These are phyloP conservation scores for Aspergillus steynii DNA, from an alignment of 495 filamentous ascomycete genomes.

Conservation along the genomic window DNA sequence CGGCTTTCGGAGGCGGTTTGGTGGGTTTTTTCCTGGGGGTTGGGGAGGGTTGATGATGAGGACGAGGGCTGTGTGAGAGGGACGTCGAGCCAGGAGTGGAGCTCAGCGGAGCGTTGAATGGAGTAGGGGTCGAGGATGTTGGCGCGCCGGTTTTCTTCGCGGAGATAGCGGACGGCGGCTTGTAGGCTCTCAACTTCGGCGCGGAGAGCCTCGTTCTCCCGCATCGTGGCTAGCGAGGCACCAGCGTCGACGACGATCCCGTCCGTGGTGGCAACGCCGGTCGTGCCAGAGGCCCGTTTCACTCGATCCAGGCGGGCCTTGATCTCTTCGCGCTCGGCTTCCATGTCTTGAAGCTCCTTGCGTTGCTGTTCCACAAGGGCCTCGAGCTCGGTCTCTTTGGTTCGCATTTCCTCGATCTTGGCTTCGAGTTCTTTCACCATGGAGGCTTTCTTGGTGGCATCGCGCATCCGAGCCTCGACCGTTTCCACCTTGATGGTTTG, in stretches of 20 bases:
- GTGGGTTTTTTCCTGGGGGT: slow-evolving; percentile 52
- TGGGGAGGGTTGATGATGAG: slow-evolving; percentile 14
- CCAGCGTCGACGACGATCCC: slow-evolving; percentile 47
- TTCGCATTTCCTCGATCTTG: slow-evolving; percentile 64
- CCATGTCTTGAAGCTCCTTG: slow-evolving; percentile 51
- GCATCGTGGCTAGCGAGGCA: slow-evolving; percentile 57
- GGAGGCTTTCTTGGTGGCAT: slow-evolving; percentile 51
- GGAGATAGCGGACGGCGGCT: slow-evolving; percentile 73
- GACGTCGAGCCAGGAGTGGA: slow-evolving; percentile 61
- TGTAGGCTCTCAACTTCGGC: slow-evolving; percentile 69
- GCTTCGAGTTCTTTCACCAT: slow-evolving; percentile 52
- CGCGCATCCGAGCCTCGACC: slow-evolving; percentile 56
- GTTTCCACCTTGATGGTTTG: slow-evolving; percentile 68
- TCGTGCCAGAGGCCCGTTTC: slow-evolving; percentile 48
- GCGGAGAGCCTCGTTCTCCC: slow-evolving; percentile 73
- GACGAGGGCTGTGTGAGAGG: slow-evolving; percentile 50
- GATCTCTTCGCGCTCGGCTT: slow-evolving; percentile 70
- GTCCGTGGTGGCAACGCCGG: slow-evolving; percentile 47
- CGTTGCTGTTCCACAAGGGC: slow-evolving; percentile 38
- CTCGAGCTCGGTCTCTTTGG: slow-evolving; percentile 33
- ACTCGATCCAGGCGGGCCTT: slow-evolving; percentile 66
- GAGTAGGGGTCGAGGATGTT: slow-evolving; percentile 61
- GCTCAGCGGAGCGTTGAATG: slow-evolving; percentile 52
- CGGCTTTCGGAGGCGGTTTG: slow-evolving; percentile 65
- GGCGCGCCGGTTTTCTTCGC: slow-evolving; percentile 72